Percentiles rank a stretch among this genome's conserved stretches.
phyloP scores from a whole-genome alignment of 2,329 filamentous ascomycete genomes.

The Botrytis elliptica region DNA sequence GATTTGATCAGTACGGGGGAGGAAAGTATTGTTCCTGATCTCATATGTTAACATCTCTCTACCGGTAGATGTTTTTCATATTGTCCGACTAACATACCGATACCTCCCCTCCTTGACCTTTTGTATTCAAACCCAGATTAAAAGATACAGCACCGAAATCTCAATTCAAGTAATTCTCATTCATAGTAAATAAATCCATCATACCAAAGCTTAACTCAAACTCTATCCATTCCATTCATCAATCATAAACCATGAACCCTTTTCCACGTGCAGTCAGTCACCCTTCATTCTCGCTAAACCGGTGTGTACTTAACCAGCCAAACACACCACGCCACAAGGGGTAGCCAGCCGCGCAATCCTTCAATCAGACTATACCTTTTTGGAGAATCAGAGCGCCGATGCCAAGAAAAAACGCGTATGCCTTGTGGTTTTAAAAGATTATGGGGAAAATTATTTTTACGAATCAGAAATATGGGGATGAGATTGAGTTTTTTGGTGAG shows the following conservation, averaged over 20 bases:
- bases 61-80: background rate
- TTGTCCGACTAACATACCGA: background rate
- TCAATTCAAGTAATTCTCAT: background rate
- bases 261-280: background rate
- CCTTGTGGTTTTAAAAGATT: background rate
- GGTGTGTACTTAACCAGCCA: conserved; percentile 1
- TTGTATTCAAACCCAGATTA: background rate
- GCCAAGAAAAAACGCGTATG: conserved; percentile 6
- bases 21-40: background rate
- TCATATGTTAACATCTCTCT: background rate
- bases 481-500: background rate
- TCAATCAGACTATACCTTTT: background rate
- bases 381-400: background rate
- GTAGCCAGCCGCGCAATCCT: conserved; percentile 9
- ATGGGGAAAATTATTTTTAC: background rate
- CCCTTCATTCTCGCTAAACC: background rate
- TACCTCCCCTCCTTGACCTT: background rate
- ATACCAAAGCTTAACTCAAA: background rate
- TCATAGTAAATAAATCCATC: background rate
- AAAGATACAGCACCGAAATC: background rate
- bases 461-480: background rate
- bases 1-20: background rate
- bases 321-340: conserved; percentile 7
- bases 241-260: background rate
- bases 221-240: background rate